phyloP scores from a whole-genome alignment of 345 rosid species.

The Syzygium aromaticum region DNA sequence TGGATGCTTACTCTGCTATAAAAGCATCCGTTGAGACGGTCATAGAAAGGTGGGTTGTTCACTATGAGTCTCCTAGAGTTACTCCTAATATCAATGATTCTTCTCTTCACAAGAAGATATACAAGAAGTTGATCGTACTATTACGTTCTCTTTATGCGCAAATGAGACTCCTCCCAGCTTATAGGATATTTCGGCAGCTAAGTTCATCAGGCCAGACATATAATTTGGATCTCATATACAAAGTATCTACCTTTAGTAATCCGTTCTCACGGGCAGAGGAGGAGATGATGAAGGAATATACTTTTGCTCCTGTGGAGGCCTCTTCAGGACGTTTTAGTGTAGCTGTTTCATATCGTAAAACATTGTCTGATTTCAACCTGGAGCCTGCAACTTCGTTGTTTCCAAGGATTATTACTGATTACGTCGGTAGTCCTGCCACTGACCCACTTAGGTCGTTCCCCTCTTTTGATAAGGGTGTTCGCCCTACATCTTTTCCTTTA shows the following conservation, averaged over 20 bases:
- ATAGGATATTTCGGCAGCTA: slow-evolving; percentile 59
- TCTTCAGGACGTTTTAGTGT: slow-evolving; percentile 60
- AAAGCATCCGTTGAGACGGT: slow-evolving; percentile 47
- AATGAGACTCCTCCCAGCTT: slow-evolving; percentile 77
- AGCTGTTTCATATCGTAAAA: slow-evolving; percentile 57
- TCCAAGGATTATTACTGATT: slow-evolving; percentile 70
- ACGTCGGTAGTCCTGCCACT: slow-evolving; percentile 81
- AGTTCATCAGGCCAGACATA: slow-evolving; percentile 47
- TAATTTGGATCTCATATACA: slow-evolving; percentile 60
- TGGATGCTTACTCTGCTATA: slow-evolving; percentile 15
- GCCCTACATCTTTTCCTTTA: slow-evolving; percentile 45
- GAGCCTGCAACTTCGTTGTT: slow-evolving; percentile 51
- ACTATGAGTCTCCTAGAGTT: slow-evolving; percentile 47
- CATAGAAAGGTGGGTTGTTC: slow-evolving; percentile 84
- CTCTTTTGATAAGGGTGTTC: slow-evolving; percentile 42
- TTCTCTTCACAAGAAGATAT: slow-evolving; percentile 58
- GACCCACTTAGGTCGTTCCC: slow-evolving; percentile 77
- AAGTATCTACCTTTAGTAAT: slow-evolving; percentile 70
- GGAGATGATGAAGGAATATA: slow-evolving; percentile 48
- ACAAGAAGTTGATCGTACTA: slow-evolving; percentile 70
- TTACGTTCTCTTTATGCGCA: slow-evolving; percentile 64
- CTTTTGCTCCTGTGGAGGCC: slow-evolving; percentile 68
- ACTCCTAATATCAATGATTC: slow-evolving; percentile 36
- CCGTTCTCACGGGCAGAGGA: slow-evolving; percentile 55
- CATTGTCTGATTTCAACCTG: slow-evolving; percentile 62